phyloP scores from a whole-genome alignment of 2,329 filamentous ascomycete species.

The Fusarium marasasianum region DNA sequence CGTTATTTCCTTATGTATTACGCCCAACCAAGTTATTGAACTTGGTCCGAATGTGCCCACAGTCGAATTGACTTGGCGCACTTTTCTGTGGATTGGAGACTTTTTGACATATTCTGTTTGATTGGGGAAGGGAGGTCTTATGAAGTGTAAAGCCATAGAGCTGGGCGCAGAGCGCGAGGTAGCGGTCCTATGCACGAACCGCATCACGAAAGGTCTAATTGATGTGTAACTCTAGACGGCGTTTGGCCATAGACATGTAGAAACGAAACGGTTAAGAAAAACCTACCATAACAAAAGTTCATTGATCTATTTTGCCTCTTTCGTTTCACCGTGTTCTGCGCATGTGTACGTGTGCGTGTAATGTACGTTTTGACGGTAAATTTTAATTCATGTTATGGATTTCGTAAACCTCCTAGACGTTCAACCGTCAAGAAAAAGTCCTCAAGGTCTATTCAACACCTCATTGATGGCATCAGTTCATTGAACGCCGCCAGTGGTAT shows the following conservation, averaged over 20 bases:
- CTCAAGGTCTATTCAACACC: constrained; percentile 31
- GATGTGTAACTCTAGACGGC: constrained; percentile 55
- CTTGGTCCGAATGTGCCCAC: constrained; percentile 40
- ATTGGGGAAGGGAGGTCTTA: constrained; percentile 39
- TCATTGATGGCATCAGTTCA: constrained; percentile 30
- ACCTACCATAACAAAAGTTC: constrained; percentile 25
- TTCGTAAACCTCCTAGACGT: constrained; percentile 32
- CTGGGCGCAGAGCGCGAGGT: constrained; percentile 51
- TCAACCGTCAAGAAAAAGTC: constrained; percentile 37
- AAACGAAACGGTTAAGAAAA: constrained; percentile 47
- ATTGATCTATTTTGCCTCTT: neutral
- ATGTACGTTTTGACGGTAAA: constrained; percentile 20
- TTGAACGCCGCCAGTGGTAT: constrained; percentile 38
- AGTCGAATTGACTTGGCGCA: constrained; percentile 38
- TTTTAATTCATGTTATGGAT: constrained; percentile 29
- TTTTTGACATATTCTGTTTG: constrained; percentile 46
- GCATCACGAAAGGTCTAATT: constrained; percentile 53
- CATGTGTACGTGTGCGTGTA: neutral
- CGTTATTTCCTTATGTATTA: constrained; percentile 34
- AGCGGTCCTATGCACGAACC: constrained; percentile 45
- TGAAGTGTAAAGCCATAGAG: constrained; percentile 51
- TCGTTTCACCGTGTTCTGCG: neutral
- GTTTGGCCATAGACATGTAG: constrained; percentile 53
- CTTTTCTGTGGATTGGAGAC: constrained; percentile 46
- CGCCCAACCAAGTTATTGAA: constrained; percentile 30